phyloP scores from a whole-genome alignment of 106 monocot species.

The Platanthera guangdongensis region DNA sequence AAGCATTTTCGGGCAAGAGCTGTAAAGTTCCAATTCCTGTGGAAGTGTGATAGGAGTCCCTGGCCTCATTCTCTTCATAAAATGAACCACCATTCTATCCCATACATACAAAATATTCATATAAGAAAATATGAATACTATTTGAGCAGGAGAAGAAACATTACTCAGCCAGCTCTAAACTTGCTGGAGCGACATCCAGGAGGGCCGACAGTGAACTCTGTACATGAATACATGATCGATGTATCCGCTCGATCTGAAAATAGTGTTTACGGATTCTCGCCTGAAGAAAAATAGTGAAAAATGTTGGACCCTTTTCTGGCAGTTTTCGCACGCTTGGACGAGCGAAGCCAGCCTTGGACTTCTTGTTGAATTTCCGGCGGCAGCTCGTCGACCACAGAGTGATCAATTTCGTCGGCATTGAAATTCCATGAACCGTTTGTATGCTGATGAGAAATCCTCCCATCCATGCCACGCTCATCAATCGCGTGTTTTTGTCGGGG shows the following conservation, averaged over 20 bases:
- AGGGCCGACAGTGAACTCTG: too few relatives aligned
- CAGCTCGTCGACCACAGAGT: conserved; percentile 68
- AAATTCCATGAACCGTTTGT: conserved; percentile 31
- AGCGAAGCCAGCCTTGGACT: conserved; percentile 55
- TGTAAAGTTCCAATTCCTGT: too few relatives aligned
- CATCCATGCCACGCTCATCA: background rate
- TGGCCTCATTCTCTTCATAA: too few relatives aligned
- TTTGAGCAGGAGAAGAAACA: too few relatives aligned
- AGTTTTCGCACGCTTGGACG: conserved; percentile 37
- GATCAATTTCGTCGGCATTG: conserved; percentile 63
- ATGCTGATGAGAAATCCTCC: background rate
- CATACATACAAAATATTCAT: too few relatives aligned
- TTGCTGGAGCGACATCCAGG: too few relatives aligned
- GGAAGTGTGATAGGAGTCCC: too few relatives aligned
- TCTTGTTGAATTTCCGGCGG: conserved; percentile 76
- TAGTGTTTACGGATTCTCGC: background rate
- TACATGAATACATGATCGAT: too few relatives aligned
- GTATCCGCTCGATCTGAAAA: background rate
- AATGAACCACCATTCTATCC: too few relatives aligned
- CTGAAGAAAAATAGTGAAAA: conserved; percentile 39
- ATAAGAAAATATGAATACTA: too few relatives aligned
- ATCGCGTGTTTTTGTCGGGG: background rate
- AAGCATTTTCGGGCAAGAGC: too few relatives aligned
- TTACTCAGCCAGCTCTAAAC: too few relatives aligned
- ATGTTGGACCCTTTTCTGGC: conserved; percentile 40